A percentile compares a stretch with the other conserved stretches of the same genome.
These are phyloP conservation scores for Curvularia spicifera DNA, from an alignment of 2,329 filamentous ascomycete genomes.

Conservation along the genomic window DNA sequence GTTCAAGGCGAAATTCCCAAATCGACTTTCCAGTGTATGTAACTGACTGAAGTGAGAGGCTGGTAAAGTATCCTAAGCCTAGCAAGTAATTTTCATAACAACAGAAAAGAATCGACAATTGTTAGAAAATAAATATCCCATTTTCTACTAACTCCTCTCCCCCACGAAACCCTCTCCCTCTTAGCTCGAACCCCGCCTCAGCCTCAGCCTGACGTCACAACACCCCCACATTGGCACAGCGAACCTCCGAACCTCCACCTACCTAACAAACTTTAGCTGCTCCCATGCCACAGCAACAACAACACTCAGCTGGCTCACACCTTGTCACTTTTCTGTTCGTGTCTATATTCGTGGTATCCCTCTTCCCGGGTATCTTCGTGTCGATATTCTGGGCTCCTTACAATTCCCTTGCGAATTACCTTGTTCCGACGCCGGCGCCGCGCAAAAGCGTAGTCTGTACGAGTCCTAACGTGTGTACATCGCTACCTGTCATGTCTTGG, in stretches of 20 bases:
- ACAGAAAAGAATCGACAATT: background rate
- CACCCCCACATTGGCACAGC: slow-evolving; percentile 10
- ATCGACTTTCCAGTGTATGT: background rate
- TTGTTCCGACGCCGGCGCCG: slow-evolving; percentile 28
- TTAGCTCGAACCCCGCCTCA: background rate
- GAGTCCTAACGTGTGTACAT: slow-evolving; percentile 37
- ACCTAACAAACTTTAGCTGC: slow-evolving; percentile 17
- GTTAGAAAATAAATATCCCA: background rate
- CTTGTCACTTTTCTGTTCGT: slow-evolving; percentile 56
- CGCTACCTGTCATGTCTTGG: slow-evolving; percentile 41
- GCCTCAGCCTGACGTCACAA: slow-evolving; percentile 11
- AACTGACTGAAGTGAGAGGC: background rate
- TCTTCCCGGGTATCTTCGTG: slow-evolving; percentile 58
- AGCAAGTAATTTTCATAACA: background rate
- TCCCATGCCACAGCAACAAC: slow-evolving; percentile 22
- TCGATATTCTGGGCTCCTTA: slow-evolving; percentile 49
- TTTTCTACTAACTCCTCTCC: background rate
- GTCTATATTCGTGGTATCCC: slow-evolving; percentile 57
- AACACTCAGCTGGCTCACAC: slow-evolving; percentile 39
- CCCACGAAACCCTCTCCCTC: background rate
- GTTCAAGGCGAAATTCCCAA: background rate
- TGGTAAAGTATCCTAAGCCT: background rate
- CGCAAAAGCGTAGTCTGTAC: slow-evolving; percentile 33
- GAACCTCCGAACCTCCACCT: slow-evolving; percentile 12
- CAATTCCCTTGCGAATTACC: slow-evolving; percentile 35